Evolutionary conservation across 306 rosid genomes (phyloP).

Genomic region (Malus sieversii): DNA sequence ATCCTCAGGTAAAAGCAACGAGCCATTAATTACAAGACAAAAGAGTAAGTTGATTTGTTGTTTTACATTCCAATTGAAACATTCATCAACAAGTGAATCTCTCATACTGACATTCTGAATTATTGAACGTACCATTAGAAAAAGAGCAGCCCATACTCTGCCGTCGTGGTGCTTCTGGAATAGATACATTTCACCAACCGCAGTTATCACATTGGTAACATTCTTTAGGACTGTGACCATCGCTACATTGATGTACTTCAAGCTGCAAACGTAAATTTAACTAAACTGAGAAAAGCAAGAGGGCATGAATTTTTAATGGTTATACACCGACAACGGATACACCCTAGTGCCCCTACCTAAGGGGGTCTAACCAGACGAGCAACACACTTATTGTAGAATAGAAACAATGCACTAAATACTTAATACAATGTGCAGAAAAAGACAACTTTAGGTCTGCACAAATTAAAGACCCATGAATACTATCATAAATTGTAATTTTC

Average conservation of each 20-base stretch:
- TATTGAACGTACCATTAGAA: constrained; percentile 70
- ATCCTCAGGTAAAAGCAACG: background rate
- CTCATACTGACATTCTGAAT: constrained; percentile 6
- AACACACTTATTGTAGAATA: background rate
- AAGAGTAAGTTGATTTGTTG: background rate
- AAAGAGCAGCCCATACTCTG: constrained; percentile 90
- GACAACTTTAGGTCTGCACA: background rate
- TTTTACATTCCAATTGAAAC: constrained; percentile 1
- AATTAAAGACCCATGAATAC: background rate
- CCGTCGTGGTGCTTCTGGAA: constrained; percentile 81
- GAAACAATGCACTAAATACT: background rate
- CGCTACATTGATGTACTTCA: constrained; percentile 95
- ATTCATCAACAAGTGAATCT: constrained; percentile 8
- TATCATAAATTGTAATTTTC: background rate
- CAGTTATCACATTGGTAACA: constrained; percentile 95
- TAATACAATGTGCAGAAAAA: background rate
- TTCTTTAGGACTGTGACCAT: constrained; percentile 98
- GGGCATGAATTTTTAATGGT: background rate
- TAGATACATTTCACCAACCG: constrained; percentile 90
- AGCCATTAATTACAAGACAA: constrained; percentile 3
- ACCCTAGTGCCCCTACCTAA: background rate
- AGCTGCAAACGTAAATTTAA: constrained; percentile 55
- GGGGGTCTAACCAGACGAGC: background rate
- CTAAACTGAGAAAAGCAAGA: background rate
- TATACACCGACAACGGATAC: background rate